A percentile compares a stretch with the other conserved stretches of the same genome.
These are phyloP conservation scores for Penicillium coprophilum DNA, from an alignment of 495 filamentous ascomycete species.

Conservation along the genomic window DNA sequence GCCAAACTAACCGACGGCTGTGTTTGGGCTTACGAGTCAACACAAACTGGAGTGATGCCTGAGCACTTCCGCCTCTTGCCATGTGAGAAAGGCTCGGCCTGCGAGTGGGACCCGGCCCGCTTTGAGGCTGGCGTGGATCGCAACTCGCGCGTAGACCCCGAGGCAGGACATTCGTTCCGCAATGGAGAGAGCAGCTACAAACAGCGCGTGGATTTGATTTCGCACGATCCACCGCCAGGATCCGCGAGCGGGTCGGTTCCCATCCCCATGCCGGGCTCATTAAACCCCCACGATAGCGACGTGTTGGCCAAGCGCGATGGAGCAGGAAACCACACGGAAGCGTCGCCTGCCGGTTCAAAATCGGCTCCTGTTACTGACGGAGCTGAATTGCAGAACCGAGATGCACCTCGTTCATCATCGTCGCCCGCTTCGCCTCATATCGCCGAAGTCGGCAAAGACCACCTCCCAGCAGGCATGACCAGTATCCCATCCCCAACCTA, in stretches of 20 bases:
- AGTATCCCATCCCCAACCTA: slow-evolving; percentile 62
- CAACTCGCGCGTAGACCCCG: slow-evolving; percentile 45
- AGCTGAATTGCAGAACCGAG: slow-evolving; percentile 15
- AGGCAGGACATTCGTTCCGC: slow-evolving; percentile 33
- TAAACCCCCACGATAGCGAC: slow-evolving; percentile 27
- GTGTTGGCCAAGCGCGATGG: slow-evolving; percentile 21
- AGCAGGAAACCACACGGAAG: slow-evolving; percentile 2
- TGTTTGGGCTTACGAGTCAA: slow-evolving; percentile 86
- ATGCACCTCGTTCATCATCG: slow-evolving; percentile 19
- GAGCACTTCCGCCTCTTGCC: slow-evolving; percentile 66
- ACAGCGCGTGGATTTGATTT: slow-evolving; percentile 27
- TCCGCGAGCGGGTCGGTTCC: slow-evolving; percentile 16
- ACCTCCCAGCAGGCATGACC: slow-evolving; percentile 66
- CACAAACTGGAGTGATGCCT: slow-evolving; percentile 86
- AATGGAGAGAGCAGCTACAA: slow-evolving; percentile 28
- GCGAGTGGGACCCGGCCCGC: slow-evolving; percentile 72
- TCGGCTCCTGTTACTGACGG: not conserved
- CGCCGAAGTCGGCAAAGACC: slow-evolving; percentile 42
- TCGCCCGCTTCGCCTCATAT: slow-evolving; percentile 16
- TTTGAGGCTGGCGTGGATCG: slow-evolving; percentile 49
- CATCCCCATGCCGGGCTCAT: slow-evolving; percentile 29
- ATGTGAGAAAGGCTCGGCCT: slow-evolving; percentile 64
- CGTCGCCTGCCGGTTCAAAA: not conserved
- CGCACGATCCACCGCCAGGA: slow-evolving; percentile 8
- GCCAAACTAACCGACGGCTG: slow-evolving; percentile 86